phyloP scores from a whole-genome alignment of 2,329 filamentous ascomycete genomes.

The Eutypella sp. region DNA sequence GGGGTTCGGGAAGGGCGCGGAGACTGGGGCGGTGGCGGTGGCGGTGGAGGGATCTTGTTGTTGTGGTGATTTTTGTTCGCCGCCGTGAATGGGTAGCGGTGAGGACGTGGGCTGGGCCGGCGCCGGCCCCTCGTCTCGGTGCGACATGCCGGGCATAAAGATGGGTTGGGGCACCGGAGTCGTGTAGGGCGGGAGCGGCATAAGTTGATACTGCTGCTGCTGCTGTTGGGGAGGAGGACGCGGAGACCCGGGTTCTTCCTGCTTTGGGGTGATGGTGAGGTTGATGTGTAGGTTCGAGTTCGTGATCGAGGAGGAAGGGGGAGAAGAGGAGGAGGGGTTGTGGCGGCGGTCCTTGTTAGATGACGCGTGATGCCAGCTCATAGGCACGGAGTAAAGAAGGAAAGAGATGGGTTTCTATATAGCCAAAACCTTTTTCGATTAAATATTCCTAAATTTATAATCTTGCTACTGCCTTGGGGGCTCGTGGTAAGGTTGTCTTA shows the following conservation, averaged over 20 bases:
- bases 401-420: too few species aligned
- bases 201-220: too few species aligned
- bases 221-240: not conserved
- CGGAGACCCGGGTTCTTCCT: conserved; percentile 3
- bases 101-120: conserved; percentile 10
- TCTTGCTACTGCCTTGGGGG: too few species aligned
- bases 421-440: too few species aligned
- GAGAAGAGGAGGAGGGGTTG: not conserved
- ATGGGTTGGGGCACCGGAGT: conserved; percentile 27
- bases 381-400: too few species aligned
- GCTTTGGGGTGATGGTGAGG: conserved; percentile 4
- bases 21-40: conserved; percentile 3
- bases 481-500: too few species aligned
- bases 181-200: conserved; percentile 27
- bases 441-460: too few species aligned
- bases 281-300: conserved; percentile 9
- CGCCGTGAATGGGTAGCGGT: conserved; percentile 11
- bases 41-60: not conserved
- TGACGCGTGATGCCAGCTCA: too few species aligned
- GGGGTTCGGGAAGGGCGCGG: conserved; percentile 37
- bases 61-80: not conserved
- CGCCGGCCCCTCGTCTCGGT: conserved; percentile 12
- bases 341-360: too few species aligned
- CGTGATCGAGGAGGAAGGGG: too few species aligned
- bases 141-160: conserved; percentile 29